These are phyloP conservation scores for Plectosphaerella plurivora DNA, from an alignment of 2,329 filamentous ascomycete species.

Conservation along the genomic window DNA sequence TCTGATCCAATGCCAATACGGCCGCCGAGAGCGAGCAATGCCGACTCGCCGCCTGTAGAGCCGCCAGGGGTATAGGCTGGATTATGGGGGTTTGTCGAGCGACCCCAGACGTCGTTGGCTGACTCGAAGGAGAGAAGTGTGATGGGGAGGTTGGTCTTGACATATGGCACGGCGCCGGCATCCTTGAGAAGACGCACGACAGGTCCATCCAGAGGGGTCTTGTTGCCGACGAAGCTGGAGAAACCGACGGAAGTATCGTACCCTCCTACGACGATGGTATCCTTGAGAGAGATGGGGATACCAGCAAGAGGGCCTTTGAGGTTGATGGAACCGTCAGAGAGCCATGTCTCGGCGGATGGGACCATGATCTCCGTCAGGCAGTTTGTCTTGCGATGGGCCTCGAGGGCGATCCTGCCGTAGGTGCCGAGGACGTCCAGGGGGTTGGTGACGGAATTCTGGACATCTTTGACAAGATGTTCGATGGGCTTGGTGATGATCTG, in stretches of 20 bases:
- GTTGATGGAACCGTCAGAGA: conserved; percentile 54
- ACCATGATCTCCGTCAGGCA: conserved; percentile 86
- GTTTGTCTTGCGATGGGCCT: conserved; percentile 82
- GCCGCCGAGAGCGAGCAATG: conserved; percentile 75
- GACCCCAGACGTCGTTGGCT: conserved; percentile 74
- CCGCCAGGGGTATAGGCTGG: conserved; percentile 82
- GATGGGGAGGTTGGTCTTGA: conserved; percentile 87
- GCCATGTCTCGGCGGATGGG: conserved; percentile 71
- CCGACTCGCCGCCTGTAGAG: conserved; percentile 81
- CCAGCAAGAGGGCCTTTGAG: conserved; percentile 79
- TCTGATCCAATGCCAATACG: conserved; percentile 88
- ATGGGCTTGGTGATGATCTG: conserved; percentile 70
- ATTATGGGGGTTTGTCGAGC: conserved; percentile 78
- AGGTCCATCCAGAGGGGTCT: conserved; percentile 61
- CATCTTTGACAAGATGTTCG: conserved; percentile 69
- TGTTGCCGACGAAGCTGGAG: conserved; percentile 66
- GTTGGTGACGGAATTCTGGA: conserved; percentile 63
- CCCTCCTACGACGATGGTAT: conserved; percentile 71
- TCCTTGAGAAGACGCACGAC: conserved; percentile 77
- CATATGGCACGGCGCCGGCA: conserved; percentile 83
- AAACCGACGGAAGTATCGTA: conserved; percentile 83
- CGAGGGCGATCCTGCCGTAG: conserved; percentile 82
- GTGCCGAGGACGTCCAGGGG: conserved; percentile 74
- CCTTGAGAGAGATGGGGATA: conserved; percentile 83
- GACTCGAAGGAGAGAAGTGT: conserved; percentile 86